Evolutionary conservation across 2,329 filamentous ascomycete species (phyloP), one percentile per base, ranked within the genome.

Genomic region (Thelonectria blattea): DNA sequence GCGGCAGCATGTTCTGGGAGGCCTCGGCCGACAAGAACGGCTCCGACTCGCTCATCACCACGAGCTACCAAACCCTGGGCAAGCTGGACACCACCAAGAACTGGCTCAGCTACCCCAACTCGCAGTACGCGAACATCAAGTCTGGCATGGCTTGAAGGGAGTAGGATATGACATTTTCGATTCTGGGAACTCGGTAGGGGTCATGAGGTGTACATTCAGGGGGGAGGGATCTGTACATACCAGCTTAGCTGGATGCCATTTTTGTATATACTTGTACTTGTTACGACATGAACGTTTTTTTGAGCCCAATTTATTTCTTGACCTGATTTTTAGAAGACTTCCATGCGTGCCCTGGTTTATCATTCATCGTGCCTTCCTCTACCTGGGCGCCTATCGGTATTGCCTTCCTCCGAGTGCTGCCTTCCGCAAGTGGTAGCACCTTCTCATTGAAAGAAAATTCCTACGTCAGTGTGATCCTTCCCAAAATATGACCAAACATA

Each of bases 1-100:
- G 88, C 3, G 91, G 91, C 17, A 87, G 84, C 20, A 94, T 95
- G 91, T 95, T 91, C 84, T 96, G 91, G 91, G 91, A 95, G 73
- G 87, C 85, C 10, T 91, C 87, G 60, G 86, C 82, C 3, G 92
- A 95, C 72, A 83, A 83, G 68, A 80, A 69, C 4, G 85, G 82
- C 14, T 76, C 74, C 10, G 80, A 82, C 2, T 91, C 87, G 66
- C 76, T 94, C 64, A 87, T 90, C 48, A 69, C 73, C n/a, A 81
- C 82, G 2, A 72, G 68, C 1, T 75, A 82, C 2, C 79, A 78
- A 11, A 75, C 77, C 1, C 68, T 73, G 1, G 73, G 73, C 1
- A 70, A 68, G 2, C 68, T 85, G 3, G 81, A 85, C 48, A 71
- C 70, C 17, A 76, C 69, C 2, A 66, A 78, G 61, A 88, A 88